These are phyloP conservation scores for Proliferodiscus dingleyae DNA, from an alignment of 2,329 filamentous ascomycete genomes.

Conservation along the genomic window DNA sequence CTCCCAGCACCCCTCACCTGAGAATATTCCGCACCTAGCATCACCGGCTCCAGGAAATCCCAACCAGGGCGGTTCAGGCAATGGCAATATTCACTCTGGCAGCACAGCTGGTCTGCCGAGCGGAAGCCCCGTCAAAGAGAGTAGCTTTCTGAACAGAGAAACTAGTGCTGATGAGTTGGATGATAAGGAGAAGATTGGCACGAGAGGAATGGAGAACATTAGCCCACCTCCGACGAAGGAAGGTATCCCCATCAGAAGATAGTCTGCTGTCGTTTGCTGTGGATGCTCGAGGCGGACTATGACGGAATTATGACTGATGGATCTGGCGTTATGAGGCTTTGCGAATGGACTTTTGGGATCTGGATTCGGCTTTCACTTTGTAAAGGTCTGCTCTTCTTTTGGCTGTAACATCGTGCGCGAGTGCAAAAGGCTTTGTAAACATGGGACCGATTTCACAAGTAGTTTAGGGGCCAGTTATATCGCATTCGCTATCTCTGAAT, in stretches of 20 bases:
- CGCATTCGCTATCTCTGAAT: constrained; percentile 3
- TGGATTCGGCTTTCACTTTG: constrained; percentile 17
- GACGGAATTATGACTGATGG: constrained; percentile 19
- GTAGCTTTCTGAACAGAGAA: constrained; percentile 78
- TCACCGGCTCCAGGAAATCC: constrained; percentile 47
- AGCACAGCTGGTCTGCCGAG: constrained; percentile 49
- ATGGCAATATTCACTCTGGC: constrained; percentile 39
- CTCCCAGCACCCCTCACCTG: constrained; percentile 87
- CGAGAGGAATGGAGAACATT: constrained; percentile 29
- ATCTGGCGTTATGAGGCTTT: constrained; percentile 23
- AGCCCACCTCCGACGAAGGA: constrained; percentile 43
- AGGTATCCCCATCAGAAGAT: constrained; percentile 62
- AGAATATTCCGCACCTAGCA: constrained; percentile 88
- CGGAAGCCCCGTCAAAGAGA: constrained; percentile 85
- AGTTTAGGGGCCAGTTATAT: constrained; percentile 1
- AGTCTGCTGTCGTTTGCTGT: constrained; percentile 19
- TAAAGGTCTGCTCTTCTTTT: constrained; percentile 19
- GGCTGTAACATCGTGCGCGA: constrained; percentile 1
- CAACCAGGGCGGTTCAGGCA: constrained; percentile 39
- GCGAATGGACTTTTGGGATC: constrained; percentile 11
- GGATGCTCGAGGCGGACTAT: constrained; percentile 1
- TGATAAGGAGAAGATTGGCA: constrained; percentile 36
- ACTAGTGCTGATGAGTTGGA: constrained; percentile 62
- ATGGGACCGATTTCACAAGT: constrained; percentile 3
- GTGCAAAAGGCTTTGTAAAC: constrained; percentile 1